These are phyloP conservation scores for Angomonas ambiguus DNA, from an alignment of 208 protist genomes.

Conservation along the genomic window DNA sequence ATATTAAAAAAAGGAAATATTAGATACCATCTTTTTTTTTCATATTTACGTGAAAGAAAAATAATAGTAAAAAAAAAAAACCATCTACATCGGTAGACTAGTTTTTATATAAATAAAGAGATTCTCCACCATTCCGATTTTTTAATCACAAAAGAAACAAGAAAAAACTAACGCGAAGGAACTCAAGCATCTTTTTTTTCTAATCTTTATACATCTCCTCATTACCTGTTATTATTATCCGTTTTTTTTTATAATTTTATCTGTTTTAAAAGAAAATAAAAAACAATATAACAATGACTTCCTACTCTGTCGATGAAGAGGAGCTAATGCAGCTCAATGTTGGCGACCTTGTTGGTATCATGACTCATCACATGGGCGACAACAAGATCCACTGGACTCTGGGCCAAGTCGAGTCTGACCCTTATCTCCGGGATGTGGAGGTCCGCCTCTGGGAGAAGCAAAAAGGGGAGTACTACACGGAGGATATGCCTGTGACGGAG, in stretches of 20 bases:
- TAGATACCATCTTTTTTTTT: not conserved
- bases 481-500: slow-evolving; percentile 34
- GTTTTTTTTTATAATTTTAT: slow-evolving; percentile 6
- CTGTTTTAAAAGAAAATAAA: not conserved
- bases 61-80: slow-evolving; percentile 6
- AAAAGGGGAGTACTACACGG: slow-evolving; percentile 33
- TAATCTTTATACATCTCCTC: not conserved
- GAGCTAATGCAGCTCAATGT: slow-evolving; percentile 46
- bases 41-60: not conserved
- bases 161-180: no score
- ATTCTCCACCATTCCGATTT: not conserved
- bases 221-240: slow-evolving; percentile 9
- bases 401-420: slow-evolving; percentile 57
- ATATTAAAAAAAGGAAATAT: not conserved
- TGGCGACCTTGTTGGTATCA: slow-evolving; percentile 70
- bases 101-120: not conserved
- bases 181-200: no score
- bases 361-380: slow-evolving; percentile 48
- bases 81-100: not conserved
- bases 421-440: slow-evolving; percentile 71
- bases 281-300: slow-evolving; percentile 13
- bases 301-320: slow-evolving; percentile 20
- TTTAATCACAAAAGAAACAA: not conserved
- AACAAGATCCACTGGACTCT: slow-evolving; percentile 74
- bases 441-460: slow-evolving; percentile 66